These are phyloP conservation scores for Annulohypoxylon truncatum DNA, from an alignment of 2,329 filamentous ascomycete genomes.

Conservation along the genomic window DNA sequence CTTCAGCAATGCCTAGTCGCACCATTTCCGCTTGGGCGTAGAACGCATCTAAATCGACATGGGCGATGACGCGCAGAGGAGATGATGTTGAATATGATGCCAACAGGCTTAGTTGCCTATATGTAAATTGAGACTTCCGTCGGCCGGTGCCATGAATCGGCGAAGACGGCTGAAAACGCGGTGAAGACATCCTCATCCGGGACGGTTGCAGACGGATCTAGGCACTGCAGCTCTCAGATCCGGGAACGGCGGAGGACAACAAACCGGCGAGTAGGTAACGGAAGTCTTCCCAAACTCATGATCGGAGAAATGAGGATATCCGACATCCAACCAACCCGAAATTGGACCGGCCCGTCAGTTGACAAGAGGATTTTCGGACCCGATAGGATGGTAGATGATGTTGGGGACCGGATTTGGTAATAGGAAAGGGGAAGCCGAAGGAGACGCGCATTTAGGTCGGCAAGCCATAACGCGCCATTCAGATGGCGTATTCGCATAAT, in stretches of 20 bases:
- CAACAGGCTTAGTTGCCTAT: conserved; percentile 82
- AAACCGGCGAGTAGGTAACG: conserved; percentile 1
- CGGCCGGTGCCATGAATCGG: conserved; percentile 49
- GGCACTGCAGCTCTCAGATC: conserved; percentile 16
- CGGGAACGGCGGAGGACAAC: conserved; percentile 6
- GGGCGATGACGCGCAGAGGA: conserved; percentile 87
- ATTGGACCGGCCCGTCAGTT: conserved; percentile 16
- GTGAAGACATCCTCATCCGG: conserved; percentile 33
- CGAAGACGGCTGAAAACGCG: conserved; percentile 52
- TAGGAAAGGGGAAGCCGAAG: not conserved
- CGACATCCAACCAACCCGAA: conserved; percentile 3
- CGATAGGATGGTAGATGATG: conserved; percentile 10
- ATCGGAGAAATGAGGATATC: conserved; percentile 18
- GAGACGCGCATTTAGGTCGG: conserved; percentile 12
- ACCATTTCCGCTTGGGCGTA: conserved; percentile 98
- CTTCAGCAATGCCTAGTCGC: conserved; percentile 77
- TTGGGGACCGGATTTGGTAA: conserved; percentile 18
- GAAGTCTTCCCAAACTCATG: conserved; percentile 25
- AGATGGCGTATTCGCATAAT: not conserved
- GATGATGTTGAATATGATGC: conserved; percentile 76
- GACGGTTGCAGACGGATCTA: conserved; percentile 1
- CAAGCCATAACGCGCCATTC: conserved; percentile 4
- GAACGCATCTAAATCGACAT: conserved; percentile 97
- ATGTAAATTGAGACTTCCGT: conserved; percentile 80
- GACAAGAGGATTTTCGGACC: conserved; percentile 13